Percentiles rank a stretch among this genome's conserved stretches.
phyloP scores from a whole-genome alignment of 2,329 filamentous ascomycete genomes.

The Tolypocladium amazonense region DNA sequence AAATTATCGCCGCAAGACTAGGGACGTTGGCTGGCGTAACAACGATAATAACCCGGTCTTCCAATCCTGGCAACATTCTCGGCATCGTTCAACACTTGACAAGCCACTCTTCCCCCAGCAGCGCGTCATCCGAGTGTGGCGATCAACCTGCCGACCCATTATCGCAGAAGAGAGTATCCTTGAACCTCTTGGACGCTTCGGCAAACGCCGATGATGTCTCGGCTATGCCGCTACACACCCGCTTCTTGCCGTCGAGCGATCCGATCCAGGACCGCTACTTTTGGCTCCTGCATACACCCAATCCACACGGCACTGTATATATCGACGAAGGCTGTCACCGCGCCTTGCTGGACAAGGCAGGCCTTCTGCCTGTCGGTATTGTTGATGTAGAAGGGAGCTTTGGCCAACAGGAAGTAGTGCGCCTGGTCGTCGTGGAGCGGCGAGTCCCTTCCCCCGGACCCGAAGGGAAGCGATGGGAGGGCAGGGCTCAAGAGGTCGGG shows the following conservation, averaged over 20 bases:
- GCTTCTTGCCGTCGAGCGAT: constrained; percentile 75
- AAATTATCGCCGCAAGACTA: constrained; percentile 85
- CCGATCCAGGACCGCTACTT: constrained; percentile 92
- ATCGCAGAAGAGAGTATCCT: constrained; percentile 30
- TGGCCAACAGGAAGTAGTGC: constrained; percentile 84
- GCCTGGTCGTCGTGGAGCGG: constrained; percentile 68
- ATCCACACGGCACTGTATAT: constrained; percentile 81
- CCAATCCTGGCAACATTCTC: constrained; percentile 84
- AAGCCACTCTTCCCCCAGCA: constrained; percentile 9
- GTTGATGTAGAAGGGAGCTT: constrained; percentile 84
- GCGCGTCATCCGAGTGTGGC: constrained; percentile 4
- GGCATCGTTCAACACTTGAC: constrained; percentile 79
- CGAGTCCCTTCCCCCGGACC: constrained; percentile 30
- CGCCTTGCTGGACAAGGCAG: constrained; percentile 73
- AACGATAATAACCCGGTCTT: constrained; percentile 88
- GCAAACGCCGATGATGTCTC: constrained; percentile 11
- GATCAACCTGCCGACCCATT: constrained; percentile 23
- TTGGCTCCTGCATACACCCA: constrained; percentile 90
- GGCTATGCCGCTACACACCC: constrained; percentile 62
- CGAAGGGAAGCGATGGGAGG: constrained; percentile 37
- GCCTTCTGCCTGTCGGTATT: constrained; percentile 82
- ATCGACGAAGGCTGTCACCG: constrained; percentile 84
- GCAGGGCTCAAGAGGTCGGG: constrained; percentile 61
- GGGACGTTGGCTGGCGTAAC: constrained; percentile 93
- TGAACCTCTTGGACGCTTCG: constrained; percentile 20